Percentiles rank a stretch among this genome's conserved stretches.
Evolutionary conservation across 2,329 filamentous ascomycete species (phyloP).

Genomic region (Aulographum hederae): DNA sequence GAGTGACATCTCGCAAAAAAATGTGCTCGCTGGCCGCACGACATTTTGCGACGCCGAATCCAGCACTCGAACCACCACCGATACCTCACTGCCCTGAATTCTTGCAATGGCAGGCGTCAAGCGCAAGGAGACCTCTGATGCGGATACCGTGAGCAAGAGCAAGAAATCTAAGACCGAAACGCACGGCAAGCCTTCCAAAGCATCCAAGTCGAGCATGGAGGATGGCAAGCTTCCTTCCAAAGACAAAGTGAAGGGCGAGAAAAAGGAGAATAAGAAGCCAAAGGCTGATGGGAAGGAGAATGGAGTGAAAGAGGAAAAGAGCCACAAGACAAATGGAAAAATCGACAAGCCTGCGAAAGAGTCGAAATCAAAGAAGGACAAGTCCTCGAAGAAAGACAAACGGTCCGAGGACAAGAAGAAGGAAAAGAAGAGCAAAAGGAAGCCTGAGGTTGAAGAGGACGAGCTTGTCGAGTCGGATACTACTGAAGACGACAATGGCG

Average conservation of each 20-base stretch:
- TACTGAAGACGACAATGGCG: conserved; percentile 17
- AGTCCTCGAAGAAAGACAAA: conserved; percentile 3
- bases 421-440: conserved; percentile 7
- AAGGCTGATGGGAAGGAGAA: too few species aligned
- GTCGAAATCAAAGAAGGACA: conserved; percentile 11
- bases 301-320: too few species aligned
- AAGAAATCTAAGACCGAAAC: conserved; percentile 11
- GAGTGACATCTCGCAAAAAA: too few species aligned
- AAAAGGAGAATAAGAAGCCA: conserved; percentile 19
- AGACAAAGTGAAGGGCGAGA: conserved; percentile 1
- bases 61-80: too few species aligned
- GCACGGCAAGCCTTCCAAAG: neutral
- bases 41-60: too few species aligned
- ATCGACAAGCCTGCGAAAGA: neutral
- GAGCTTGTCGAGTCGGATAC: conserved; percentile 18
- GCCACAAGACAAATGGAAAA: conserved; percentile 4
- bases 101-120: conserved; percentile 18
- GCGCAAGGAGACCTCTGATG: conserved; percentile 20
- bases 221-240: neutral
- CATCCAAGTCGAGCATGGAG: neutral
- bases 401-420: conserved; percentile 4
- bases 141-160: conserved; percentile 11
- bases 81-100: too few species aligned
- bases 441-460: conserved; percentile 12
- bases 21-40: too few species aligned